Evolutionary conservation across 345 rosid genomes (phyloP), one percentile per base, ranked within the genome.

Genomic region (Mangifera indica): DNA sequence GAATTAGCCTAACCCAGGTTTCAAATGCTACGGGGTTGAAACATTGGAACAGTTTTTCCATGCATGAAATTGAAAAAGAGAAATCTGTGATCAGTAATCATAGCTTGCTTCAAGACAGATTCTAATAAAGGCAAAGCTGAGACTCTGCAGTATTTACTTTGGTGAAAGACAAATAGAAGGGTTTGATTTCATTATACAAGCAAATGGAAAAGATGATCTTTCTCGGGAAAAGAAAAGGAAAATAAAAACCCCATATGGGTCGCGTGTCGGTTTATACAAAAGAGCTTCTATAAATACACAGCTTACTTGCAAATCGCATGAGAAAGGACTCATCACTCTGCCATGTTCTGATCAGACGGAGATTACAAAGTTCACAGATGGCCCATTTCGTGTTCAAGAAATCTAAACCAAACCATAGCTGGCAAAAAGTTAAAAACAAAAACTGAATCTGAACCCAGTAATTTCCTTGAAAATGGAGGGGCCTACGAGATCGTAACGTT

Each of bases 201-300:
- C 67, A 63, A 44, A 63, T 44, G 67, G 53, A 44, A 21, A 63
- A 21, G 53, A 63, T 34, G 7, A 20, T 20, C 48, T 21, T 56
- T 3, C 11, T 21, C 11, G 3, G 60, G 10, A 10, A 7, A 18
- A 54, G 58, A n/a, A 20, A 37, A 37, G 7, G 42, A 37, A 37
- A 37, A 5, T 5, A 5, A 37, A 7, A 37, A 37, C 42, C 7
- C 42, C 9, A 6, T 37, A 37, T 37, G 42, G 42, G 42, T 37
- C 9, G 69, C 69, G 56, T 65, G 69, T 65, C 24, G 51, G 4
- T 45, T 64, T 45, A 64, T 45, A 22, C 68, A 63, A 63, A 63
- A 42, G 10, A 21, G 12, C 15, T 64, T 13, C 53, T 44, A 60
- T 24, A 12, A 26, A 26, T 40, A 60, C 5, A 37, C 42, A 14